phyloP scores from a whole-genome alignment of 2,329 filamentous ascomycete species.

The Dothidotthia symphoricarpi region DNA sequence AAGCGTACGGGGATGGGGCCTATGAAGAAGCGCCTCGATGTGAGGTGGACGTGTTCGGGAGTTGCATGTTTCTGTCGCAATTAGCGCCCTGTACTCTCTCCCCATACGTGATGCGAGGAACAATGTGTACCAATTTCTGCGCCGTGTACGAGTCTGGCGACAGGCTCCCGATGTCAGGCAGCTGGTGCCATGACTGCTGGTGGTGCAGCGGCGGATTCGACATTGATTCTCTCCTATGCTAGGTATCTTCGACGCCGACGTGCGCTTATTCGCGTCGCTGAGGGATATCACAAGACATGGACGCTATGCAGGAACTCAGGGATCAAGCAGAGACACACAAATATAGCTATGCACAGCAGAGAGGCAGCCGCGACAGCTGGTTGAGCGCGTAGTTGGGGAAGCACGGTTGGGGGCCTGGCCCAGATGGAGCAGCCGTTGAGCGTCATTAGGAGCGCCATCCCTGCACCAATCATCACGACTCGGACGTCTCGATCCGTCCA shows the following conservation, averaged over 20 bases:
- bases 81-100: slow-evolving; percentile 6
- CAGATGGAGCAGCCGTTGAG: no score
- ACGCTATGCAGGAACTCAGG: slow-evolving; percentile 18
- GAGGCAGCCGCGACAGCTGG: slow-evolving; percentile 16
- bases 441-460: no score
- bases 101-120: background rate
- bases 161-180: slow-evolving; percentile 37
- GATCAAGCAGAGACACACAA: slow-evolving; percentile 2
- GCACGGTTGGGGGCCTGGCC: slow-evolving; percentile 10
- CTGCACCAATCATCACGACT: no score
- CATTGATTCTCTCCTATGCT: slow-evolving; percentile 28
- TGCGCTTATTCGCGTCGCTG: slow-evolving; percentile 14
- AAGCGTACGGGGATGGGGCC: slow-evolving; percentile 59
- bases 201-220: slow-evolving; percentile 17
- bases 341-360: slow-evolving; percentile 10
- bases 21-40: slow-evolving; percentile 62
- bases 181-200: slow-evolving; percentile 35
- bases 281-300: slow-evolving; percentile 9
- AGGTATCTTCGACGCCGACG: slow-evolving; percentile 12
- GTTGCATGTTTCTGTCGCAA: slow-evolving; percentile 57
- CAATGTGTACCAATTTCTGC: slow-evolving; percentile 50
- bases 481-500: no score
- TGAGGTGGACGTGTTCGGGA: slow-evolving; percentile 61
- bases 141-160: slow-evolving; percentile 55
- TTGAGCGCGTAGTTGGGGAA: slow-evolving; percentile 13